These are phyloP conservation scores for Hemileccinum rubropunctum DNA, from an alignment of 768 basidiomycete genomes.

Conservation along the genomic window DNA sequence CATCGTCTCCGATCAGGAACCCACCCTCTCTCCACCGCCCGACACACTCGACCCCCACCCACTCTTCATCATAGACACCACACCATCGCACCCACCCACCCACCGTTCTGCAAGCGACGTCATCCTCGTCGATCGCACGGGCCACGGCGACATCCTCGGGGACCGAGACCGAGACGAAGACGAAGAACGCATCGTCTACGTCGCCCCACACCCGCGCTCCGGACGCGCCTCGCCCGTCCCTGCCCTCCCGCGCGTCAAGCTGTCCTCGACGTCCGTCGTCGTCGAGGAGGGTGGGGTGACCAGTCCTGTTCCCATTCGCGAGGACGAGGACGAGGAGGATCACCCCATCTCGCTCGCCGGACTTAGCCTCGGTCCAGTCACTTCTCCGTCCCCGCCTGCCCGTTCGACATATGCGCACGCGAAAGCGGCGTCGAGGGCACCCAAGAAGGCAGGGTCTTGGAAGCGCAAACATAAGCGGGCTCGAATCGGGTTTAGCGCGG, in stretches of 20 bases:
- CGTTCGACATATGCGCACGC: background rate
- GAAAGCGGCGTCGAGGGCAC: slow-evolving; percentile 26
- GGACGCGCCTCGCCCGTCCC: slow-evolving; percentile 12
- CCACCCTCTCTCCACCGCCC: background rate
- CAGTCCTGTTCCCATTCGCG: slow-evolving; percentile 10
- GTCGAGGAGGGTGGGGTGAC: background rate
- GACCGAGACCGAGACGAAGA: slow-evolving; percentile 18
- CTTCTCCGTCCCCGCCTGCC: slow-evolving; percentile 9
- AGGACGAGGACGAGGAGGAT: slow-evolving; percentile 4
- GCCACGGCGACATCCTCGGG: slow-evolving; percentile 13
- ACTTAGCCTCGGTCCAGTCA: slow-evolving; percentile 25
- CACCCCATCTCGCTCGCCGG: slow-evolving; percentile 28
- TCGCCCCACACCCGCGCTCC: slow-evolving; percentile 65
- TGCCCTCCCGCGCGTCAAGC: slow-evolving; percentile 10
- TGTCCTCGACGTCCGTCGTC: slow-evolving; percentile 16
- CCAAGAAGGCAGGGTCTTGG: slow-evolving; percentile 24
- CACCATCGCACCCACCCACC: slow-evolving; percentile 20
- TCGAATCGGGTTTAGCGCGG: slow-evolving; percentile 41
- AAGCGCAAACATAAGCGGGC: slow-evolving; percentile 14
- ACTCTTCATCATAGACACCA: slow-evolving; percentile 40
- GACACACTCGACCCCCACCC: background rate
- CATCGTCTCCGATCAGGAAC: background rate
- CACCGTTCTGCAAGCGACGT: slow-evolving; percentile 17
- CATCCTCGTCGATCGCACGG: slow-evolving; percentile 23
- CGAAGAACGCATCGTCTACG: slow-evolving; percentile 69